Evolutionary conservation across 257 asterid genomes (phyloP).

Genomic region (Solanum paucissectum): DNA sequence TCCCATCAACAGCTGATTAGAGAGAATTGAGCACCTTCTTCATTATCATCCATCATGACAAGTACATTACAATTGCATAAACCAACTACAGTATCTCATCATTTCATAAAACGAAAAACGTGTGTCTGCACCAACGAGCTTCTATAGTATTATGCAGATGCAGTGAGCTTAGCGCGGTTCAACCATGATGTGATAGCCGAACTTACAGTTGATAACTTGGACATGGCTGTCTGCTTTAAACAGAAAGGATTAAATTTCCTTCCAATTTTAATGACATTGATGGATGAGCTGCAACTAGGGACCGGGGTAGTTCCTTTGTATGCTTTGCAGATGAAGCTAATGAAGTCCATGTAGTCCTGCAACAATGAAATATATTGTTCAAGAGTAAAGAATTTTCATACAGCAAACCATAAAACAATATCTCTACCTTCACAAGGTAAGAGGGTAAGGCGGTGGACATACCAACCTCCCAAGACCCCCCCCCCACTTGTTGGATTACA

Average conservation of each 20-base stretch:
- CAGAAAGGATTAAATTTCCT: conserved; percentile 6
- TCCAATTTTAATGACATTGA: background rate
- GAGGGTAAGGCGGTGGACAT: background rate
- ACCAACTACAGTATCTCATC: background rate
- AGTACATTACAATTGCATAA: background rate
- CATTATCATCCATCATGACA: background rate
- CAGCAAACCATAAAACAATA: background rate
- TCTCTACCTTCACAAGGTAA: background rate
- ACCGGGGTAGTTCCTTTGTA: conserved; percentile 21
- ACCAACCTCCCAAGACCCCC: background rate
- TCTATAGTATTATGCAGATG: background rate
- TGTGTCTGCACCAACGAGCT: background rate
- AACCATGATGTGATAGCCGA: conserved; percentile 6
- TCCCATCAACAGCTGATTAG: background rate
- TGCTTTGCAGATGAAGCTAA: conserved; percentile 27
- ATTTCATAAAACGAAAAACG: background rate
- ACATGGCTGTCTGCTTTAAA: conserved; percentile 1
- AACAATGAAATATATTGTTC: background rate
- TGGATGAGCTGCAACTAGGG: conserved; percentile 14
- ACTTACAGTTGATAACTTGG: conserved; percentile 3
- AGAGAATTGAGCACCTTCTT: background rate
- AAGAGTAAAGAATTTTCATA: no score
- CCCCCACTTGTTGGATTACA: background rate
- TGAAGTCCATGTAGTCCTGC: conserved; percentile 26
- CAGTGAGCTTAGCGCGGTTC: background rate